Percentiles rank a stretch among this genome's conserved stretches.
These are phyloP conservation scores for Cyclostephanos invisitatus DNA, from an alignment of 108 stramenopile genomes.

Conservation along the genomic window DNA sequence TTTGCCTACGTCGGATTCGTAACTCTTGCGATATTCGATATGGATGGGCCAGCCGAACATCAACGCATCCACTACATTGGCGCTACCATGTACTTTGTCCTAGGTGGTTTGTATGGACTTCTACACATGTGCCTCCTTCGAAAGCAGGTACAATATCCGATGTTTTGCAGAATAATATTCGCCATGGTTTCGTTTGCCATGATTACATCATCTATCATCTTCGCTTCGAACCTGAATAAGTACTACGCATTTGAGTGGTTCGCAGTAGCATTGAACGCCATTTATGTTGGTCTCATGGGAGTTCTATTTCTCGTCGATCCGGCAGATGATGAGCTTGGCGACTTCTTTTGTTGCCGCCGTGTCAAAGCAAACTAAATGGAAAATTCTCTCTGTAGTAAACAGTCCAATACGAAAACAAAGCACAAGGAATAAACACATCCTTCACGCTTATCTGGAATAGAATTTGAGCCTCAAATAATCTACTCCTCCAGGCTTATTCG, in stretches of 20 bases:
- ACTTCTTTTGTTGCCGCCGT: conserved; percentile 35
- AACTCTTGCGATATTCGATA: conserved; percentile 15
- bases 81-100: conserved; percentile 31
- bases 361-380: background rate
- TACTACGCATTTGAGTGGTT: conserved; percentile 36
- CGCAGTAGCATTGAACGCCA: conserved; percentile 25
- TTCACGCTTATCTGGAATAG: too few species aligned
- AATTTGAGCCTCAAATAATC: background rate
- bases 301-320: conserved; percentile 30
- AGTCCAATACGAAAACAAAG: background rate
- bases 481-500: background rate
- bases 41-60: conserved; percentile 20
- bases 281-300: conserved; percentile 23
- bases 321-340: conserved; percentile 29
- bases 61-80: conserved; percentile 22
- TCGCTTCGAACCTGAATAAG: conserved; percentile 9
- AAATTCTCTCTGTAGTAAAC: background rate
- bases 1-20: conserved; percentile 40
- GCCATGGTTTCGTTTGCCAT: conserved; percentile 20
- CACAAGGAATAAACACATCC: background rate
- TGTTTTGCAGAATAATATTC: conserved; percentile 26
- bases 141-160: conserved; percentile 43
- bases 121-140: conserved; percentile 33
- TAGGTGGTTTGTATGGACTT: conserved; percentile 31
- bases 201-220: conserved; percentile 21